Base-by-base conservation (phyloP, 371 early-diverging fungal genomes). In the Actinomortierella wolfii region DNA sequence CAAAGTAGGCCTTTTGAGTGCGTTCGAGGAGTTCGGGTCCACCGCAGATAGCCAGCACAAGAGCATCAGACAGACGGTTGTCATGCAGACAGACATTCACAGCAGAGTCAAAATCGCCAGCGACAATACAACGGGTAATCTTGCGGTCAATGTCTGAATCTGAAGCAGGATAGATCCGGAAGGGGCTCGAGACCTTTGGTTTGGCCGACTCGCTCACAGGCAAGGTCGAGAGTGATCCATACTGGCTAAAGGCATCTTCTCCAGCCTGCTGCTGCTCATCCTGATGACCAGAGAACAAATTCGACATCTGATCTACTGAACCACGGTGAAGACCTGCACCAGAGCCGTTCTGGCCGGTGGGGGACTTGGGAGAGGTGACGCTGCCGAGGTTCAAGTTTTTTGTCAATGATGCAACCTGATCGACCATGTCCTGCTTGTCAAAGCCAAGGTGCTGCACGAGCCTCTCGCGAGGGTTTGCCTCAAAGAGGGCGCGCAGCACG, bases 21-120 rank as follows among this genome's bases (percentile, higher is more conserved):
- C 90, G 87, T 15, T 77, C 75, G 40, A 95, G 78, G 25, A 97
- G 80, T 26, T 97, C 98, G 2, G 85, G 76, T 6, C 94, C 92
- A 21, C 97, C 95, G 61, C 91, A 91, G 39, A 91, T 85, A 14
- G 96, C 96, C 57, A 99, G 81, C 59, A 96, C 78, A 29, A 99
- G 78, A 0, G 97, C 99, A 68, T 99, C 99, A 0, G 97, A 89
- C 52, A 91, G 86, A 29, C 92, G 85, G 48, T 93, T 84, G 6
- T 88, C 79, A 23, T 87, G 83, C 39, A 99, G 78, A 64, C 96
- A 97, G 20, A 92, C 78, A 25, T 89, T 78, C 13, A 96, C 96
- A 18, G 97, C 97, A 1, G 92, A 83, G 63, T 92, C 92, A 71
- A 95, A 96, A 76, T 97, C 94, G 55, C 97, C 97, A 29, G 94